phyloP scores from a whole-genome alignment of 1,284 basidiomycete genomes.

The Stygiomarasmius scandens region DNA sequence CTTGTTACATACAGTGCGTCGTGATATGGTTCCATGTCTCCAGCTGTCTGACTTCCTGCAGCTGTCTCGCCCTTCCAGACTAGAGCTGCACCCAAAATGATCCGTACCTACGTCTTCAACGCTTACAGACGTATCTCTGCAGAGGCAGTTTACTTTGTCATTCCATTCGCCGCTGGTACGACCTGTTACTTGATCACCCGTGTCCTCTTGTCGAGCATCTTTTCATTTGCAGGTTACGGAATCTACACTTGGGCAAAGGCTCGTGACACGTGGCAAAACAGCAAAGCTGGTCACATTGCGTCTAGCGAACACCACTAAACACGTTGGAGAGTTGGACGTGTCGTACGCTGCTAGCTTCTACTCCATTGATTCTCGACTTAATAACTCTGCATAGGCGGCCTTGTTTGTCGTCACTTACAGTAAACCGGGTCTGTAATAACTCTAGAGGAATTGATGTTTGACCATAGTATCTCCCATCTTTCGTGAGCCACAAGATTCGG shows the following conservation, averaged over 20 bases:
- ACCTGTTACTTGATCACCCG: slow-evolving; percentile 32
- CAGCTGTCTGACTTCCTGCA: slow-evolving; percentile 31
- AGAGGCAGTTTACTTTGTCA: slow-evolving; percentile 79
- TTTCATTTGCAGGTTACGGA: slow-evolving; percentile 64
- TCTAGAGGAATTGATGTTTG: too few species aligned
- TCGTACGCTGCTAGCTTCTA: not conserved
- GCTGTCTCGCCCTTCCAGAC: slow-evolving; percentile 84
- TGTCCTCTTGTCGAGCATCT: not conserved
- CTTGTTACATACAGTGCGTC: slow-evolving; percentile 80
- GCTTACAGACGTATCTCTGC: slow-evolving; percentile 78
- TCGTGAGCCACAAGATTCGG: too few species aligned
- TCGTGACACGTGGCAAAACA: slow-evolving; percentile 72
- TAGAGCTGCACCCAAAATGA: slow-evolving; percentile 69
- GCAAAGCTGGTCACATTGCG: slow-evolving; percentile 81
- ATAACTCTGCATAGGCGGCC: not conserved
- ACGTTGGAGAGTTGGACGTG: not conserved
- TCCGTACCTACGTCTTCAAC: slow-evolving; percentile 85
- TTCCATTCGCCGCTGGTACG: slow-evolving; percentile 78
- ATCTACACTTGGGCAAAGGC: slow-evolving; percentile 84
- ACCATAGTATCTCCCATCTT: too few species aligned
- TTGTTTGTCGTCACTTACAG: not conserved
- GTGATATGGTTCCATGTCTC: slow-evolving; percentile 9
- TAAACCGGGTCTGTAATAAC: not conserved
- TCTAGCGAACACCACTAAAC: slow-evolving; percentile 30
- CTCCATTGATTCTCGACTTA: not conserved